Conservation (phyloP, 495 filamentous ascomycete genomes). For the Hypomontagnella submonticulosa region DNA sequence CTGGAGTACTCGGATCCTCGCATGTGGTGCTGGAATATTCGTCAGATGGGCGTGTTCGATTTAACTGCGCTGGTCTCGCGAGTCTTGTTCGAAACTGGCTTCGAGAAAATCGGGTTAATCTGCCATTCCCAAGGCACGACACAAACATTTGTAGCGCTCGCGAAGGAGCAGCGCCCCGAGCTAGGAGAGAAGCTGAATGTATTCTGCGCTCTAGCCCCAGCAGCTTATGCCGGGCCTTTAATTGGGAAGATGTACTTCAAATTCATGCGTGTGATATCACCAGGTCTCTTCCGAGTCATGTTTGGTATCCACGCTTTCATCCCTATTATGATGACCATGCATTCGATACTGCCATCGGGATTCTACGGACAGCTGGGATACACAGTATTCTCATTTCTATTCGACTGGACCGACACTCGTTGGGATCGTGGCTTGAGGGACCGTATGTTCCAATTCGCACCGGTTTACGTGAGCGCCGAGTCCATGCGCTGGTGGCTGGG, state of each 20-base stretch:
- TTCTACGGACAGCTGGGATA: constrained; percentile 91
- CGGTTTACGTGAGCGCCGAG: constrained; percentile 90
- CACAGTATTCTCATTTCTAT: constrained; percentile 88
- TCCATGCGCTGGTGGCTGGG: constrained; percentile 98
- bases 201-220: constrained; percentile 92
- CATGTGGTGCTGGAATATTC: constrained; percentile 98
- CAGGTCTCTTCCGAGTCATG: constrained; percentile 77
- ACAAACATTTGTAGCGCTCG: constrained; percentile 86
- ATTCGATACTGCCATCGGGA: constrained; percentile 66
- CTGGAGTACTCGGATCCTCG: constrained; percentile 80
- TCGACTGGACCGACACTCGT: constrained; percentile 85
- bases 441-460: constrained; percentile 91
- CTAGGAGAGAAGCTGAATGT: constrained; percentile 86
- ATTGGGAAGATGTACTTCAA: constrained; percentile 91
- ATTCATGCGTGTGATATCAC: constrained; percentile 86
- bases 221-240: constrained; percentile 88
- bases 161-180: constrained; percentile 92
- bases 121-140: constrained; percentile 94
- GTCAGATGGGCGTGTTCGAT: constrained; percentile 92
- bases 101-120: constrained; percentile 83
- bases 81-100: constrained; percentile 84
- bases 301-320: constrained; percentile 98
- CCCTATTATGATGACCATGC: constrained; percentile 92
- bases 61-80: constrained; percentile 88
- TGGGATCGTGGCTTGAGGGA: constrained; percentile 86